Evolutionary conservation across 306 rosid species (phyloP), one percentile per base, ranked within the genome.

Genomic region (Cicer judaicum): DNA sequence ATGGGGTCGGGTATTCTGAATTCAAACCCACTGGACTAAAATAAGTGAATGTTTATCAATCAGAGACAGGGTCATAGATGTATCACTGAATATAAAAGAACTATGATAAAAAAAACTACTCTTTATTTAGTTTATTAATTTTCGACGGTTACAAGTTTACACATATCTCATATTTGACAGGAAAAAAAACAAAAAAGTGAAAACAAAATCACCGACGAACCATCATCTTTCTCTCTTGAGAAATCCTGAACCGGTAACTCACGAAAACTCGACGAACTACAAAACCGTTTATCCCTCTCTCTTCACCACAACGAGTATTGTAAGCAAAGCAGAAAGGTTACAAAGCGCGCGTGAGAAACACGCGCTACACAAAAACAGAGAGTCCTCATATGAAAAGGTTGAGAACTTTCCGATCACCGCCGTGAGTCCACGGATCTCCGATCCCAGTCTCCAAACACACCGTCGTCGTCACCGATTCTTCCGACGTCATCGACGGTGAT

Each of bases 401-500:
- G 78, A 94, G 91, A 79, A 94, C 88, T 80, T 87, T 94, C 86
- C 79, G 73, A 18, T 88, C 86, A 15, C 87, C 84, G 46, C 81
- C 85, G 55, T 66, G 34, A 18, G 15, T 40, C n/a, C 72, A 70
- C 15, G 76, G 81, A 70, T 93, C 93, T 5, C 76, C 84, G 1
- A 81, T 10, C 5, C 83, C 80, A 41, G 81, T 78, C 6, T 91
- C 98, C 75, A 88, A 80, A 73, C 88, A 89, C 64, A 57, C 76
- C 15, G 91, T 83, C 36, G 96, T 93, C 43, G 91, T 86, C 7
- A 72, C 96, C 1, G 98, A 94, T 62, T 94, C 98, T 73, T 88
- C 98, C 6, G 98, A 94, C 38, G 80, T 88, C 98, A 91, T 88
- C 18, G 97, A 94, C 61, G 97, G 98, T 7, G 95, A 85, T 0